Evolutionary conservation across 148 eudicot genomes (phyloP).

Genomic region (Vaccinium darrowii): DNA sequence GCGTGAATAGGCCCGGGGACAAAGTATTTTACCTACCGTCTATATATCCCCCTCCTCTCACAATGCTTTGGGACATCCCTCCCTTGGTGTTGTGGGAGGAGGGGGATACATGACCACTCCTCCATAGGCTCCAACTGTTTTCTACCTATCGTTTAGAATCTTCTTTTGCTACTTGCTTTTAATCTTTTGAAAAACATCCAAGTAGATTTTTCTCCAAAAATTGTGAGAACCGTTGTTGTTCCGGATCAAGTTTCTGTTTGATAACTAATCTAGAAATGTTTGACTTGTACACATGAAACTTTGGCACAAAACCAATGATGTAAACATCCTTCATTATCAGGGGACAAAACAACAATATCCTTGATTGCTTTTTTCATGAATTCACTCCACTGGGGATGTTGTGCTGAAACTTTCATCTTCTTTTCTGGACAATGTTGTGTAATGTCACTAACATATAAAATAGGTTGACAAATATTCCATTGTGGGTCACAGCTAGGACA

Average conservation of each 20-base stretch:
- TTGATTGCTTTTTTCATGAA: neutral
- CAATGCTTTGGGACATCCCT: neutral
- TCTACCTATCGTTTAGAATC: neutral
- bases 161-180: neutral
- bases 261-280: neutral
- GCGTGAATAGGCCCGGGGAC: neutral
- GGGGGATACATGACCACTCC: neutral
- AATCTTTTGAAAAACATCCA: neutral
- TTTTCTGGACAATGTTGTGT: neutral
- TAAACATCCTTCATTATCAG: neutral
- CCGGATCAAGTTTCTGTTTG: neutral
- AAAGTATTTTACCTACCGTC: neutral
- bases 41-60: neutral
- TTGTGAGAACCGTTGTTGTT: neutral
- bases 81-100: neutral
- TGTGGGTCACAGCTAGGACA: slow-evolving; percentile 55
- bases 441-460: slow-evolving; percentile 2
- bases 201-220: neutral
- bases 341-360: neutral
- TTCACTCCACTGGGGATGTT: neutral
- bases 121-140: neutral
- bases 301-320: neutral
- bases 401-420: neutral
- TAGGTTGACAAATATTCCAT: slow-evolving; percentile 62
- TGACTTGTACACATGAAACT: neutral